Base-by-base conservation (phyloP, 2,329 filamentous ascomycete genomes). In the Nakataea oryzae region DNA sequence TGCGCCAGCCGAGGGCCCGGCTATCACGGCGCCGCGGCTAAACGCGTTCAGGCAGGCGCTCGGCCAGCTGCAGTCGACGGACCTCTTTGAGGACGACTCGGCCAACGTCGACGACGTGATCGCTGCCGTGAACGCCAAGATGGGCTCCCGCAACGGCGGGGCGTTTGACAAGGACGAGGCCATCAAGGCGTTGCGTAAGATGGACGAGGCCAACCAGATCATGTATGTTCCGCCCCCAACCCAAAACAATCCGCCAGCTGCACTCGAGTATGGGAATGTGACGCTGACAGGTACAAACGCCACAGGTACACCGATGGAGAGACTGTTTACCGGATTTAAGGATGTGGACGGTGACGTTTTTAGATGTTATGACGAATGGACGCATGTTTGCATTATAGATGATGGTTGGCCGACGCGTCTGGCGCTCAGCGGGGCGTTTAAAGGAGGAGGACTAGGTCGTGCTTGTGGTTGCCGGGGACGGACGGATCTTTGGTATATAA, bases 131-230 rank as follows among this genome's bases (percentile, higher is more conserved):
- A 99, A 99, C 72, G 78, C 77, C 4, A 85, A 86, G 68, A 69
- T 96, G 58, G 80, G 83, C 17, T 70, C 75, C 55, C 69, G 75
- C 3, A 71, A 76, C 29, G 81, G 81, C 5, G 82, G 83, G 9
- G 75, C 80, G 50, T 99, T 96, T 75, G 81, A 79, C 29, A 81
- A 81, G 50, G 79, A 78, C 0, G 95, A 99, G 75, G 91, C 89
- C 0, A 77, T 88, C 63, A 84, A 87, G 73, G 93, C 91, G 57
- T 78, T 99, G 62, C 85, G 85, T 74, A 86, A 83, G 71, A 87
- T 99, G 85, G 88, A 91, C 69, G 86, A 90, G 66, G 80, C 82
- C 68, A 97, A 97, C 74, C 87, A 93, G 78, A 87, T 99, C 71
- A 99, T 99, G 93, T 93, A 79, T 84, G 90, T 86, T 62, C 59